Base-by-base conservation (phyloP, 1,139 yeast genomes). In the Diutina ranongensis region DNA sequence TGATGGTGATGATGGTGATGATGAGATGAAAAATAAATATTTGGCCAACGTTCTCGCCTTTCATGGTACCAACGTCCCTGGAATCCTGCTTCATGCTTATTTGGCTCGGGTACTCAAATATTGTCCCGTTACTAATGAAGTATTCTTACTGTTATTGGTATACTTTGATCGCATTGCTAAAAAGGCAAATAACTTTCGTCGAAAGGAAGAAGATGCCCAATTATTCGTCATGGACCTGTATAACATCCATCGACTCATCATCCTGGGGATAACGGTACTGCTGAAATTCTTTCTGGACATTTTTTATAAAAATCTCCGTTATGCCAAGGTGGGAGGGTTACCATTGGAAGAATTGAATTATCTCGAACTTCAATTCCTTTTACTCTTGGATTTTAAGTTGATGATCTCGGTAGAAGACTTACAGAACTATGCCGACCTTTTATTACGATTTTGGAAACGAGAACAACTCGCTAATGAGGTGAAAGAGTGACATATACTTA, bases 101-200 rank as follows among this genome's bases (percentile, higher is more conserved):
- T 71, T 92, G 49, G 76, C 88, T 36, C 78, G 98, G 57, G 94
- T 92, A 28, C 75, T 92, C 58, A 92, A 89, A 62, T 94, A 92
- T 63, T 92, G 99, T 62, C 98, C 99, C 0, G 94, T 94, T 19
- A 89, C 98, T 2, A 92, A 92, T 63, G 98, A 94, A 59, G 97
- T 94, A 28, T 92, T 89, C 61, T 68, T 92, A 46, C 82, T 95
- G 33, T 65, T 94, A 46, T 68, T 92, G 54, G 97, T 94, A 22
- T 94, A 92, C 62, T 88, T 92, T 64, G 99, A 92, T 63, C 69
- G 98, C 51, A 87, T 92, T 47, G 95, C 96, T 16, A 86, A 85
- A 59, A 75, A 86, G 52, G 95, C 96, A 47, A 85, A 84, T 58
- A 77, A 68, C 51, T 58, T 71, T 45, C 64, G 62, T 47, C 60